Percentiles rank a stretch among this genome's conserved stretches.
phyloP scores from a whole-genome alignment of 1,139 yeast species.

The Blastobotrys elegans region DNA sequence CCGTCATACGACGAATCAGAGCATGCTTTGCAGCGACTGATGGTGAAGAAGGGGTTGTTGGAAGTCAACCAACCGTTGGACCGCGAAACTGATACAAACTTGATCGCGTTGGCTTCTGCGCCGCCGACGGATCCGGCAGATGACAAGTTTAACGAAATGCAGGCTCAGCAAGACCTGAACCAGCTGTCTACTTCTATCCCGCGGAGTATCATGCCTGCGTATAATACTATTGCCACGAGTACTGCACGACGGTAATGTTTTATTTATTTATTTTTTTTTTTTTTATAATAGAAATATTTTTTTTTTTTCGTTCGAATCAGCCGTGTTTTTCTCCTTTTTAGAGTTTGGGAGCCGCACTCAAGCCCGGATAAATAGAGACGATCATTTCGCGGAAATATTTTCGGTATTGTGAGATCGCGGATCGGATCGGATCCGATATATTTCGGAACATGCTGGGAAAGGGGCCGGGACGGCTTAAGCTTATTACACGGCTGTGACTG shows the following conservation, averaged over 20 bases:
- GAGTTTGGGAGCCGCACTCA: no score
- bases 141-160: slow-evolving; percentile 2
- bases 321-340: no score
- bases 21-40: slow-evolving; percentile 26
- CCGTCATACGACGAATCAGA: slow-evolving; percentile 29
- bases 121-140: slow-evolving; percentile 11
- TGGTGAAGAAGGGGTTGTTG: slow-evolving; percentile 24
- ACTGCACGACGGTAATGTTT: neutral
- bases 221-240: no score
- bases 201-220: neutral
- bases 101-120: slow-evolving; percentile 13
- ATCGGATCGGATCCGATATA: no score
- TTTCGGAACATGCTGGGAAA: no score
- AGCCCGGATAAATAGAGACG: no score
- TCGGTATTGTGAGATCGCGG: no score
- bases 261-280: neutral
- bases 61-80: slow-evolving; percentile 13
- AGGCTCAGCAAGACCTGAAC: slow-evolving; percentile 4
- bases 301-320: neutral
- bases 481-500: no score
- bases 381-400: no score
- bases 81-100: slow-evolving; percentile 6
- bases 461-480: no score
- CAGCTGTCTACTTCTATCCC: neutral
- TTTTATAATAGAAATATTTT: neutral